Conservation (phyloP, 1,284 basidiomycete genomes). For the Cystobasidium slooffiae region DNA sequence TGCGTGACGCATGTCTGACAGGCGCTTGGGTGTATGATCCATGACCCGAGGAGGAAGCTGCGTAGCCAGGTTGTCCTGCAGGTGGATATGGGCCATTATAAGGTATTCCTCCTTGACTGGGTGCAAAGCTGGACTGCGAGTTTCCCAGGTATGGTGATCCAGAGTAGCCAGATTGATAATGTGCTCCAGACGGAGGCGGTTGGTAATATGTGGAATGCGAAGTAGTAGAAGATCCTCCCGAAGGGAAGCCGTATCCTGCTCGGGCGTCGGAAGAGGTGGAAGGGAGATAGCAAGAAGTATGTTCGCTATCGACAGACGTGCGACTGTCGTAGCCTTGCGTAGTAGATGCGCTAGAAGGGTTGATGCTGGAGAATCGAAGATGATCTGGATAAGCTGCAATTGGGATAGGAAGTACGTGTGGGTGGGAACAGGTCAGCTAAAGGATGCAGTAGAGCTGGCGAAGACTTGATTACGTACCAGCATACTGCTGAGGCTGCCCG, state of each 20-base stretch:
- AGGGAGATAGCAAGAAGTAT: constrained; percentile 37
- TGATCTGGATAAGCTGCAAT: constrained; percentile 26
- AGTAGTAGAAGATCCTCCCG: constrained; percentile 24
- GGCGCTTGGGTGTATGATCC: constrained; percentile 15
- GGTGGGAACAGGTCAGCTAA: background rate
- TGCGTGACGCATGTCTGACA: constrained; percentile 22
- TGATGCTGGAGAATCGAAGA: background rate
- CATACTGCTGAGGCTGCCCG: constrained; percentile 32
- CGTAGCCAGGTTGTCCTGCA: background rate
- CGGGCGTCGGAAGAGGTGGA: constrained; percentile 31
- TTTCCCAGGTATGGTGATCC: background rate
- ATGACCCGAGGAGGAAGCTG: constrained; percentile 18
- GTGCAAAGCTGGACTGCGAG: constrained; percentile 6
- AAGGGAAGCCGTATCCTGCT: constrained; percentile 18
- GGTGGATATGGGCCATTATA: background rate
- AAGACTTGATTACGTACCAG: background rate
- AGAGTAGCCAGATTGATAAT: background rate
- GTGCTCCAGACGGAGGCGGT: background rate
- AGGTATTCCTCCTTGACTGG: background rate
- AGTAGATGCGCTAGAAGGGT: background rate
- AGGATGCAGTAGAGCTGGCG: too few species aligned
- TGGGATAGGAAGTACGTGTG: background rate
- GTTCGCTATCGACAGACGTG: constrained; percentile 34
- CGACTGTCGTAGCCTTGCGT: constrained; percentile 13
- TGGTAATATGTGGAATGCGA: constrained; percentile 31